These are phyloP conservation scores for Tuctoria greenei DNA, from an alignment of 176 grass and related monocot species.

Conservation along the genomic window DNA sequence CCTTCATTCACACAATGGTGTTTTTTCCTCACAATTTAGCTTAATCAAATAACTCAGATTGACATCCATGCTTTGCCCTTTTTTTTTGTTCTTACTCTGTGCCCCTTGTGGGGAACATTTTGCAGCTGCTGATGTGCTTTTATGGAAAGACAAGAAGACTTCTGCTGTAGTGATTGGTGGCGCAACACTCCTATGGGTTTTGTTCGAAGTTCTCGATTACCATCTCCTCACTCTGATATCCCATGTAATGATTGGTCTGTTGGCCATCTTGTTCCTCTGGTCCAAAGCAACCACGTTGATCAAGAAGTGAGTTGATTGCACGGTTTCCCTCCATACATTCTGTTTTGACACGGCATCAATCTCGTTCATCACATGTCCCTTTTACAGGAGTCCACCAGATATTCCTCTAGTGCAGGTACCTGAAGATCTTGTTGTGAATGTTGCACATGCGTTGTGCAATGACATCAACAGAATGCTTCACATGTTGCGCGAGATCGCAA, in stretches of 20 bases:
- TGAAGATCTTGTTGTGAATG: constrained; percentile 62
- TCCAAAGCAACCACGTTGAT: constrained; percentile 71
- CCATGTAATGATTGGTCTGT: constrained; percentile 58
- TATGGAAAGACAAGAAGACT: constrained; percentile 96
- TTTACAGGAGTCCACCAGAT: constrained; percentile 53
- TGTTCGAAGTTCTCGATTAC: constrained; percentile 84
- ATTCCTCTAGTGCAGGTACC: constrained; percentile 64
- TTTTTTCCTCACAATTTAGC: background rate
- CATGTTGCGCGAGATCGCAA: constrained; percentile 52
- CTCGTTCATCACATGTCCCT: constrained; percentile 17
- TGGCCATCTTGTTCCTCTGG: constrained; percentile 72
- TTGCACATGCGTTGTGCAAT: constrained; percentile 43
- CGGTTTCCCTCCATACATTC: background rate
- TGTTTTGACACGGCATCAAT: background rate
- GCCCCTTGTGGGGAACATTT: constrained; percentile 4
- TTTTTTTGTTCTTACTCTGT: background rate
- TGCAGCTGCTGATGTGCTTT: constrained; percentile 84
- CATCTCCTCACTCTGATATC: constrained; percentile 74
- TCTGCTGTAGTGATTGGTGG: constrained; percentile 61
- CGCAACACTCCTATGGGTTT: constrained; percentile 66
- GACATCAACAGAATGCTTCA: constrained; percentile 66
- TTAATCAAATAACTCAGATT: background rate
- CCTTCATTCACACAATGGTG: background rate
- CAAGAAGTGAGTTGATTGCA: constrained; percentile 50
- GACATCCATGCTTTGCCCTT: background rate